These are phyloP conservation scores for Licmophora abbreviata DNA, from an alignment of 108 stramenopile genomes.

Conservation along the genomic window DNA sequence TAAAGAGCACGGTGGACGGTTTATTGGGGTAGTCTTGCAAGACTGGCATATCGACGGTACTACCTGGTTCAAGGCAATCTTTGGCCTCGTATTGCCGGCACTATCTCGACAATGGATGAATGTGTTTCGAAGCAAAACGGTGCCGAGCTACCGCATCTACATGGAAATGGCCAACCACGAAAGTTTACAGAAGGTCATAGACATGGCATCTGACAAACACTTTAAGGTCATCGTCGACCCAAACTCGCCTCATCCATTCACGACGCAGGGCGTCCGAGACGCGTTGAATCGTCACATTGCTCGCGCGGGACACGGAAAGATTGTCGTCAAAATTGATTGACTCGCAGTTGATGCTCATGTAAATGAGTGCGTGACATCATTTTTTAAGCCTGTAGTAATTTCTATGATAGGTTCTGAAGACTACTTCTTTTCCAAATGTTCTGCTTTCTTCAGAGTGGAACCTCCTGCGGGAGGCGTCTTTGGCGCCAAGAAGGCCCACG, in stretches of 20 bases:
- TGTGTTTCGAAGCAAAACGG: too few species aligned
- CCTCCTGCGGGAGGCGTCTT: too few species aligned
- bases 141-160: constrained; percentile 9
- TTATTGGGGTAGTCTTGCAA: constrained; percentile 8
- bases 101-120: constrained; percentile 5
- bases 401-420: too few species aligned
- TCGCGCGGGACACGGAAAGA: constrained; percentile 18
- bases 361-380: too few species aligned
- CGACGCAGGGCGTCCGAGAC: constrained; percentile 11
- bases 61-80: constrained; percentile 5
- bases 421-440: too few species aligned
- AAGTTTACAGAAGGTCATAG: constrained; percentile 9
- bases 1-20: constrained; percentile 7
- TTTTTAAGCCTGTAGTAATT: too few species aligned
- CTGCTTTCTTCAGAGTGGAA: too few species aligned
- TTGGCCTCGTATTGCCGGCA: constrained; percentile 4
- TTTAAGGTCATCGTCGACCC: constrained; percentile 8
- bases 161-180: neutral
- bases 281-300: constrained; percentile 11
- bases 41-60: constrained; percentile 7
- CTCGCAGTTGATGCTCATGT: too few species aligned
- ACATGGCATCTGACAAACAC: constrained; percentile 5
- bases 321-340: constrained; percentile 14
- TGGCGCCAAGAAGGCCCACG: too few species aligned
- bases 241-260: constrained; percentile 11